Evolutionary conservation across 2,329 filamentous ascomycete genomes (phyloP).

Genomic region (Drechmeria coniospora): DNA sequence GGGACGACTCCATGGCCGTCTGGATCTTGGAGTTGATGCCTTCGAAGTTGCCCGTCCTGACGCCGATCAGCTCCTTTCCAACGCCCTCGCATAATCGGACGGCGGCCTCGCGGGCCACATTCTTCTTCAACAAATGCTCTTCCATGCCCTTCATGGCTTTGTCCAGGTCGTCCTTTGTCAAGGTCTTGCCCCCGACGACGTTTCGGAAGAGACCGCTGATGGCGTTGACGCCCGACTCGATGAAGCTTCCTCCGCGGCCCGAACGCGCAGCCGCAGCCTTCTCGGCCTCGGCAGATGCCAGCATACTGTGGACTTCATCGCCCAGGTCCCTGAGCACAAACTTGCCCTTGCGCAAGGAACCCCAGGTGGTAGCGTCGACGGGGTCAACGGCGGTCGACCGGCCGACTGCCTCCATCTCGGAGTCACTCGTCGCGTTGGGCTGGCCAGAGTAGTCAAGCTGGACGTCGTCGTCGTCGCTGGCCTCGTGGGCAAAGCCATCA

Average conservation of each 20-base stretch:
- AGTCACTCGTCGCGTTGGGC: slow-evolving; percentile 35
- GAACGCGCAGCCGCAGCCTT: slow-evolving; percentile 31
- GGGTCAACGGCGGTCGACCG: slow-evolving; percentile 51
- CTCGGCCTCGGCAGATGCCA: slow-evolving; percentile 62
- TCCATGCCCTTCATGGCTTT: slow-evolving; percentile 95
- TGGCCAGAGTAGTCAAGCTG: slow-evolving; percentile 80
- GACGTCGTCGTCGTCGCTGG: slow-evolving; percentile 45
- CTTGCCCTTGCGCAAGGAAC: slow-evolving; percentile 73
- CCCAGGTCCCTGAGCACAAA: slow-evolving; percentile 89
- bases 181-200: slow-evolving; percentile 82
- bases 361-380: slow-evolving; percentile 70
- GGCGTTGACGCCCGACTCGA: slow-evolving; percentile 66
- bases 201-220: slow-evolving; percentile 86
- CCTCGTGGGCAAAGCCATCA: slow-evolving; percentile 74
- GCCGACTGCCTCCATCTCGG: slow-evolving; percentile 31
- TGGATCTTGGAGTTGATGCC: slow-evolving; percentile 69
- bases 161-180: slow-evolving; percentile 77
- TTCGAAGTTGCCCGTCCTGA: slow-evolving; percentile 87
- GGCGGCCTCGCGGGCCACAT: slow-evolving; percentile 88
- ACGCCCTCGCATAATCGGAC: slow-evolving; percentile 83
- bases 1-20: slow-evolving; percentile 76
- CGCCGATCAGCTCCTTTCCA: slow-evolving; percentile 73
- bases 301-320: slow-evolving; percentile 81
- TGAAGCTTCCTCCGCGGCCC: slow-evolving; percentile 43
- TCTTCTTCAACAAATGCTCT: slow-evolving; percentile 86